phyloP scores from a whole-genome alignment of 106 monocot genomes.

The Dioscorea alata region DNA sequence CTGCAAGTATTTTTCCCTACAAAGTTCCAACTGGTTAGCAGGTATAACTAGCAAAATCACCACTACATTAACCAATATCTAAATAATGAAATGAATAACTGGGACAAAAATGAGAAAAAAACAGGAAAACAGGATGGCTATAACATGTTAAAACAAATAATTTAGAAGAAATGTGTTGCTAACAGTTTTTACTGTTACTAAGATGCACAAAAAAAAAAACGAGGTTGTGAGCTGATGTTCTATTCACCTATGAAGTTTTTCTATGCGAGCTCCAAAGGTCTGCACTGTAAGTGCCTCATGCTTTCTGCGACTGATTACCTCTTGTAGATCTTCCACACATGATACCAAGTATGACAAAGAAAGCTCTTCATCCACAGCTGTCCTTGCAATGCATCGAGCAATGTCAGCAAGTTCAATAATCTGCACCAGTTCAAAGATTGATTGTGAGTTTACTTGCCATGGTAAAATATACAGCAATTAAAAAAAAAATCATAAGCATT shows the following conservation, averaged over 20 bases:
- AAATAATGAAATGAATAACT: neutral
- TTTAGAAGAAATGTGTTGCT: neutral
- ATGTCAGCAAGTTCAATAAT: slow-evolving; percentile 96
- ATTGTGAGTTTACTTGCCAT: too few species aligned
- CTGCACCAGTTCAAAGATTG: slow-evolving; percentile 21
- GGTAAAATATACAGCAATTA: too few species aligned
- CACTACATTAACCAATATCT: neutral
- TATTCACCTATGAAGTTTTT: slow-evolving; percentile 86
- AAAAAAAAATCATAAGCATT: too few species aligned
- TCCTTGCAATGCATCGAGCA: slow-evolving; percentile 85
- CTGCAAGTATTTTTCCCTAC: slow-evolving; percentile 93
- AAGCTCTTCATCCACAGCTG: slow-evolving; percentile 69
- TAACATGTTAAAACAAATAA: neutral
- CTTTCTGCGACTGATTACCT: slow-evolving; percentile 77
- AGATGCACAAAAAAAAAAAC: neutral
- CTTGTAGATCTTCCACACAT: slow-evolving; percentile 94
- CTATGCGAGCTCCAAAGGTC: slow-evolving; percentile 96
- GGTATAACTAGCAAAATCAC: too few species aligned
- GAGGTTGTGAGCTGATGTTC: too few species aligned
- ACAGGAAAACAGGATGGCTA: neutral
- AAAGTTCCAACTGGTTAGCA: slow-evolving; percentile 11
- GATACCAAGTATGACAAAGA: slow-evolving; percentile 73
- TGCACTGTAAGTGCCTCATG: slow-evolving; percentile 94
- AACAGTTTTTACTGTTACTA: neutral
- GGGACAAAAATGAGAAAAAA: neutral